A percentile compares a stretch with the other conserved stretches of the same genome.
These are phyloP conservation scores for Chrysosporium queenslandicum DNA, from an alignment of 2,329 filamentous ascomycete genomes.

Conservation along the genomic window DNA sequence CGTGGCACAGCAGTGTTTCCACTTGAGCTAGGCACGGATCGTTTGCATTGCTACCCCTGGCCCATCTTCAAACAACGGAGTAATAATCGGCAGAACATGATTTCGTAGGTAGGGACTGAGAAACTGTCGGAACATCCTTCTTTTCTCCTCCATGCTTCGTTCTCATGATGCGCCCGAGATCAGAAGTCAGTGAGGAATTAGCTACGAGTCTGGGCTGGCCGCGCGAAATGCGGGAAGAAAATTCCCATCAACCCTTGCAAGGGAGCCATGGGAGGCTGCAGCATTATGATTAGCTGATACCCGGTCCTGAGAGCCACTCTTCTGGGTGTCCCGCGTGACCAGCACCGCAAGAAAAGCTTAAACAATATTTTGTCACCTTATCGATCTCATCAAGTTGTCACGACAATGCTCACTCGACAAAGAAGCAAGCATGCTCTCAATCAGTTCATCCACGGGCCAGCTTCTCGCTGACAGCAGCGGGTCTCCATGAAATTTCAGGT, in stretches of 20 bases:
- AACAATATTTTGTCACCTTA: neutral
- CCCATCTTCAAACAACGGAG: too few species aligned
- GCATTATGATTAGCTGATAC: neutral
- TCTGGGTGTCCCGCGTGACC: slow-evolving; percentile 8
- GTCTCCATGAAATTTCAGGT: neutral
- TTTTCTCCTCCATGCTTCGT: neutral
- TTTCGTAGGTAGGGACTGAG: too few species aligned
- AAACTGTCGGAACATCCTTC: too few species aligned
- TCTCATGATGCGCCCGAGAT: too few species aligned
- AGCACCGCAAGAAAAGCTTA: neutral
- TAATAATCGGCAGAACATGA: too few species aligned
- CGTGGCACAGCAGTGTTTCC: neutral
- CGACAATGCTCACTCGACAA: neutral
- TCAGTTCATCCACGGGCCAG: neutral
- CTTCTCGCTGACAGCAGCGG: neutral
- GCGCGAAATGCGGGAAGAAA: slow-evolving; percentile 3
- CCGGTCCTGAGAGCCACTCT: neutral
- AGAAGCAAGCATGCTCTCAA: neutral
- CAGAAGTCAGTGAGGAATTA: too few species aligned
- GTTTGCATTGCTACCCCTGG: neutral
- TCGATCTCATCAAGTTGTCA: neutral
- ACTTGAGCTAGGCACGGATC: neutral
- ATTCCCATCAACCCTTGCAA: neutral
- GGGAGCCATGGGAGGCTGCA: neutral
- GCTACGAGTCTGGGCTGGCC: too few species aligned